Evolutionary conservation across 345 rosid genomes (phyloP).

Genomic region (Xanthoceras sorbifolium): DNA sequence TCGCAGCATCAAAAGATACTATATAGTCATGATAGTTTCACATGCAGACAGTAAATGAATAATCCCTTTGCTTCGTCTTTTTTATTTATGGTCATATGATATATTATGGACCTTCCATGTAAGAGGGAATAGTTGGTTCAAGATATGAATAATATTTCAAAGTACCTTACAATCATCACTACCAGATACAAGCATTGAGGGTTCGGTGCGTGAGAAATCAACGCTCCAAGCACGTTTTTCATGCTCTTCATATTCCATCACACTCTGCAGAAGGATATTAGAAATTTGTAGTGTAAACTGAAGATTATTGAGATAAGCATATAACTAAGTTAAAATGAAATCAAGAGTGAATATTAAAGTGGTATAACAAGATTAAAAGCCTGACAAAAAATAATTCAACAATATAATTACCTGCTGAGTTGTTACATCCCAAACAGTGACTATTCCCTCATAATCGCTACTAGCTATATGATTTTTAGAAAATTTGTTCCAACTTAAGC

Average conservation of each 20-base stretch:
- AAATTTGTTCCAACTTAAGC: slow-evolving; percentile 97
- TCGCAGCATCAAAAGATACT: background rate
- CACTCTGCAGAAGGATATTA: slow-evolving; percentile 49
- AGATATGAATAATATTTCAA: slow-evolving; percentile 6
- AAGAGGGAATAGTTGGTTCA: slow-evolving; percentile 14
- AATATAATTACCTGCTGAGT: slow-evolving; percentile 75
- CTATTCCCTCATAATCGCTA: slow-evolving; percentile 98
- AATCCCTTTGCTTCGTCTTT: slow-evolving; percentile 8
- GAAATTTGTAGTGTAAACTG: slow-evolving; percentile 5
- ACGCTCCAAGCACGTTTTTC: slow-evolving; percentile 99
- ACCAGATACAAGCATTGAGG: slow-evolving; percentile 97
- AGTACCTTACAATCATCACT: slow-evolving; percentile 96
- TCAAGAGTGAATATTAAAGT: background rate
- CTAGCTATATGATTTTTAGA: slow-evolving; percentile 93
- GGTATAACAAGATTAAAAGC: background rate
- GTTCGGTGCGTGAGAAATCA: slow-evolving; percentile 90
- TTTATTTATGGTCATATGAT: background rate
- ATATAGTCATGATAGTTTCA: background rate
- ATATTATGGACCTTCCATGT: slow-evolving; percentile 25
- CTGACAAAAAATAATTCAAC: background rate
- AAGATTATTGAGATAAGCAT: background rate
- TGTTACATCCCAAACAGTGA: slow-evolving; percentile 97
- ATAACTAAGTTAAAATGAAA: background rate
- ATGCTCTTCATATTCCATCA: slow-evolving; percentile 99
- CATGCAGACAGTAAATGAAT: background rate